These are phyloP conservation scores for Astrephomene gubernaculifera DNA, from an alignment of 139 green algal genomes.

Conservation along the genomic window DNA sequence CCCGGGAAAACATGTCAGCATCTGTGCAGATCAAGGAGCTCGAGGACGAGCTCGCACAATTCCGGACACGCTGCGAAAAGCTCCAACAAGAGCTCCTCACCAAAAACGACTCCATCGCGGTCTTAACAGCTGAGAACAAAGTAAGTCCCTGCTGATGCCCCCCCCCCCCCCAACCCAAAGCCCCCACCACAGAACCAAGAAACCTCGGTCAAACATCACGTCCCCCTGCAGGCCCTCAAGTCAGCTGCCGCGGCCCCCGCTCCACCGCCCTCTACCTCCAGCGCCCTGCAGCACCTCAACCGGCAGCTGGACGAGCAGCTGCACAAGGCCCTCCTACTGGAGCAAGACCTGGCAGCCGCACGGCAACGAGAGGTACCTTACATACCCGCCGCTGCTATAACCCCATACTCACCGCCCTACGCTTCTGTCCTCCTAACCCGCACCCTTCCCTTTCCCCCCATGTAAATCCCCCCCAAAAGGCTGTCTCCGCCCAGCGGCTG, in stretches of 20 bases:
- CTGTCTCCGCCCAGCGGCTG: background rate
- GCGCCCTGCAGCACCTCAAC: slow-evolving; percentile 10
- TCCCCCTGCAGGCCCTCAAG: background rate
- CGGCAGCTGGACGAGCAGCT: slow-evolving; percentile 41
- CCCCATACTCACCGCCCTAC: background rate
- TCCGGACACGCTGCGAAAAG: background rate
- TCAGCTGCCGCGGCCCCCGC: background rate
- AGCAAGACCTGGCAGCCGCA: slow-evolving; percentile 36
- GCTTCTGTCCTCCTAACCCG: background rate
- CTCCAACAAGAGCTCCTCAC: slow-evolving; percentile 41
- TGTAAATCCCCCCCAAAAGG: background rate
- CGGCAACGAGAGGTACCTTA: slow-evolving; percentile 30
- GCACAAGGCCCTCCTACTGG: slow-evolving; percentile 14
- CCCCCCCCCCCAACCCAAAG: background rate
- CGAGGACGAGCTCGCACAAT: slow-evolving; percentile 44
- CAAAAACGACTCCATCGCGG: slow-evolving; percentile 3
- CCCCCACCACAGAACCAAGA: background rate
- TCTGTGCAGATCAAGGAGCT: slow-evolving; percentile 62
- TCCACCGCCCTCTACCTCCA: background rate
- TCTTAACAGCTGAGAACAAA: slow-evolving; percentile 8
- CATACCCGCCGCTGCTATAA: background rate
- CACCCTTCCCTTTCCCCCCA: background rate
- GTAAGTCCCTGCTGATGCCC: background rate
- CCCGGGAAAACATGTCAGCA: too few relatives aligned
- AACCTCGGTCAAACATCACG: background rate